Conservation (phyloP, 1,284 basidiomycete genomes). For the Trichosporon faecale region DNA sequence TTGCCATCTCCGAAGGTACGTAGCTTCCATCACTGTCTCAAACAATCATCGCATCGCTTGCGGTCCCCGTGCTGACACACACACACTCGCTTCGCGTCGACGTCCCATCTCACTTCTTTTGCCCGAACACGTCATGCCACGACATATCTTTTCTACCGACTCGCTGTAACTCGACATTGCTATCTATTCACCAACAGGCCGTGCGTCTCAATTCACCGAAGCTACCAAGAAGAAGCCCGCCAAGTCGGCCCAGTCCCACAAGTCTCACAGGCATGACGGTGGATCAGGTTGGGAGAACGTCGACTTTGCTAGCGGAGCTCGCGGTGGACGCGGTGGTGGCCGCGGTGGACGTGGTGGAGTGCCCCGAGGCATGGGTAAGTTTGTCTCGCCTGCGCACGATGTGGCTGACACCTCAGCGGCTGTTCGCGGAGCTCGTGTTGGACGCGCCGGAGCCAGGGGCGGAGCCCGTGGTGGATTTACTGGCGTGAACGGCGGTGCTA, state of each 20-base stretch:
- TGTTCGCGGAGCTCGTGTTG: constrained; percentile 23
- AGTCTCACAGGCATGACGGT: constrained; percentile 45
- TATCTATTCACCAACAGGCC: constrained; percentile 33
- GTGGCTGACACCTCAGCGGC: constrained; percentile 16
- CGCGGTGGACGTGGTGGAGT: constrained; percentile 39
- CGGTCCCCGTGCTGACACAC: constrained; percentile 13
- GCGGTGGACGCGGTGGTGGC: constrained; percentile 30
- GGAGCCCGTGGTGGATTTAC: constrained; percentile 44
- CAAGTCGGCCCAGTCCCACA: constrained; percentile 32
- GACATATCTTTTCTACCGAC: background rate
- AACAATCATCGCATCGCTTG: background rate
- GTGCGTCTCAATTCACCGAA: constrained; percentile 52
- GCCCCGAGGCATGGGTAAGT: constrained; percentile 19
- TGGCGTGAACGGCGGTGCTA: constrained; percentile 26
- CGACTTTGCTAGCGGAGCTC: constrained; percentile 31
- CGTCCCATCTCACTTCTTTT: background rate
- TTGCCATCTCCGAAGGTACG: constrained; percentile 51
- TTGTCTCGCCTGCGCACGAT: background rate
- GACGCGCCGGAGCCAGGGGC: constrained; percentile 46
- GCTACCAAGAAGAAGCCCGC: constrained; percentile 49
- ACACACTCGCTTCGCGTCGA: background rate
- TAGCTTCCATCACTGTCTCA: background rate
- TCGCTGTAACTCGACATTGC: background rate
- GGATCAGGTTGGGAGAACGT: constrained; percentile 43
- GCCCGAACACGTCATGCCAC: background rate